Evolutionary conservation across 306 rosid species (phyloP).

Genomic region (Lathyrus tuberosus): DNA sequence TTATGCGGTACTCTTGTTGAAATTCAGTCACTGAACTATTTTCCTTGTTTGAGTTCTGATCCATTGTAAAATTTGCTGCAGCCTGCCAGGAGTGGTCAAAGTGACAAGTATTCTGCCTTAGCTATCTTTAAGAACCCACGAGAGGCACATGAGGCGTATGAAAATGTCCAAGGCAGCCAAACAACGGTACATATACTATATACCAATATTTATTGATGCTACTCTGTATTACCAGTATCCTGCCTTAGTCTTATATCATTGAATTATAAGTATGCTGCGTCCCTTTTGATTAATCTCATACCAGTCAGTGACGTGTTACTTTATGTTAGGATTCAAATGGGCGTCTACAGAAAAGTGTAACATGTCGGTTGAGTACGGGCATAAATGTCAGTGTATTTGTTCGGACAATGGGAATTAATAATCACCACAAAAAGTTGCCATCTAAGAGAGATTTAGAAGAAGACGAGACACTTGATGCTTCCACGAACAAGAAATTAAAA

Average conservation of each 20-base stretch:
- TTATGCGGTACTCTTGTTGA: conserved; percentile 25
- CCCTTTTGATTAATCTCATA: conserved; percentile 7
- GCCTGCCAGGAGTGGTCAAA: conserved; percentile 54
- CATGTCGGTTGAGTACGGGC: conserved; percentile 46
- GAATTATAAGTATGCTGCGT: conserved; percentile 9
- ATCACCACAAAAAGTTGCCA: conserved; percentile 24
- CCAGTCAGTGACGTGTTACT: conserved; percentile 5
- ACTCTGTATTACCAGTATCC: not conserved
- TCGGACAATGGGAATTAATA: conserved; percentile 52
- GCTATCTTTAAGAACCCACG: conserved; percentile 61
- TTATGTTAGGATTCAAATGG: conserved; percentile 64
- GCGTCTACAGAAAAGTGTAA: conserved; percentile 59
- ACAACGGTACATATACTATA: conserved; percentile 52
- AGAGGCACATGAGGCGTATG: conserved; percentile 68
- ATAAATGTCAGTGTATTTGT: conserved; percentile 41
- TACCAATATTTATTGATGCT: conserved; percentile 7
- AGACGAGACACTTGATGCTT: conserved; percentile 36
- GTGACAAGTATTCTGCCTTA: conserved; percentile 53
- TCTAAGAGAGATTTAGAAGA: conserved; percentile 52
- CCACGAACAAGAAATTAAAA: conserved; percentile 69
- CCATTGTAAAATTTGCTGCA: conserved; percentile 46
- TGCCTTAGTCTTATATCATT: conserved; percentile 12
- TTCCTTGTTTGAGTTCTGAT: conserved; percentile 31
- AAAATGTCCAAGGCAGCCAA: conserved; percentile 52
- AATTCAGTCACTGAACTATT: conserved; percentile 15